Conservation (phyloP, 2,329 filamentous ascomycete species). For the Ramularia endophylla region DNA sequence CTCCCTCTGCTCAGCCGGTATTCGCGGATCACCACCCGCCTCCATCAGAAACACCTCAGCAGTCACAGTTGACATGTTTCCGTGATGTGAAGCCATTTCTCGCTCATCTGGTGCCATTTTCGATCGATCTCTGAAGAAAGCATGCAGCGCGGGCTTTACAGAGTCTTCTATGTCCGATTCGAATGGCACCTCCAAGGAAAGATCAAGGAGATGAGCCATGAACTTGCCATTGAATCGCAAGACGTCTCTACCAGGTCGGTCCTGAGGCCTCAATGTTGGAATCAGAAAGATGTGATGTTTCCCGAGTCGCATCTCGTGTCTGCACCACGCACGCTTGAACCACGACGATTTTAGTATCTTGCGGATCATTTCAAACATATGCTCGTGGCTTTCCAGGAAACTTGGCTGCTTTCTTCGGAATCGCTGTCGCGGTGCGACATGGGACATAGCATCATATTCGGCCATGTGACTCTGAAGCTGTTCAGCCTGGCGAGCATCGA, state of each 20-base stretch:
- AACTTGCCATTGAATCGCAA: slow-evolving; percentile 38
- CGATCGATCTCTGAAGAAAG: slow-evolving; percentile 30
- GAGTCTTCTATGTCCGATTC: slow-evolving; percentile 26
- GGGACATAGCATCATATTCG: slow-evolving; percentile 30
- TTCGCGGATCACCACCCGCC: slow-evolving; percentile 37
- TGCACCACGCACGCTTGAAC: slow-evolving; percentile 42
- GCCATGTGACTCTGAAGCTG: slow-evolving; percentile 36
- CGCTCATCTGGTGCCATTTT: slow-evolving; percentile 20
- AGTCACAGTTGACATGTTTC: slow-evolving; percentile 32
- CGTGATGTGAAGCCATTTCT: slow-evolving; percentile 24
- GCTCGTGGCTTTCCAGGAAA: slow-evolving; percentile 28
- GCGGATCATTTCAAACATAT: slow-evolving; percentile 29
- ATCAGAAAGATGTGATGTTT: slow-evolving; percentile 38
- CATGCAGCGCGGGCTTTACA: slow-evolving; percentile 29
- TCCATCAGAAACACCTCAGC: slow-evolving; percentile 37
- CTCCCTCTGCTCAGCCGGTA: slow-evolving; percentile 35
- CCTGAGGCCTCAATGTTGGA: slow-evolving; percentile 20
- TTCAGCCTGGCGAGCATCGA: slow-evolving; percentile 30
- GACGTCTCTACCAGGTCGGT: slow-evolving; percentile 18
- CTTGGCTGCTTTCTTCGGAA: slow-evolving; percentile 29
- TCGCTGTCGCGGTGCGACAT: slow-evolving; percentile 26
- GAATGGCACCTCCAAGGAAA: slow-evolving; percentile 31
- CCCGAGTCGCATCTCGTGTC: slow-evolving; percentile 39
- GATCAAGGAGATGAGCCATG: slow-evolving; percentile 36
- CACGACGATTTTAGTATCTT: slow-evolving; percentile 37